Percentiles rank a stretch among this genome's conserved stretches.
These are phyloP conservation scores for Sarcodon sp. DNA, from an alignment of 768 basidiomycete genomes.

Conservation along the genomic window DNA sequence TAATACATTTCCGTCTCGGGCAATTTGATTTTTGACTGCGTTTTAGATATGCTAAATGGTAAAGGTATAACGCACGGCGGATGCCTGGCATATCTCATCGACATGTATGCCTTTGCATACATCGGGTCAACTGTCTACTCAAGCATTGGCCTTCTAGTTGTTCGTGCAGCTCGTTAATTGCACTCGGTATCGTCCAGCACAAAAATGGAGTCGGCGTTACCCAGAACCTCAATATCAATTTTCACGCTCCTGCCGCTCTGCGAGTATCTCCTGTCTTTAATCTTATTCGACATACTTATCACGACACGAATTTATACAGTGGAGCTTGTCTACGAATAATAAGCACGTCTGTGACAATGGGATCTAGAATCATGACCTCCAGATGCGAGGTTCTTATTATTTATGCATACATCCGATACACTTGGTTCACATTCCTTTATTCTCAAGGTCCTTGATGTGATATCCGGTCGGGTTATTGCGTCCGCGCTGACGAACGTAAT, in stretches of 20 bases:
- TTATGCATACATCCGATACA: background rate
- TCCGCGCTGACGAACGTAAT: slow-evolving; percentile 64
- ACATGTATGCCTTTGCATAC: slow-evolving; percentile 22
- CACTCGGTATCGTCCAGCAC: slow-evolving; percentile 44
- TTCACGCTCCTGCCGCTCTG: slow-evolving; percentile 57
- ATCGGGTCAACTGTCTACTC: background rate
- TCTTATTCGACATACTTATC: slow-evolving; percentile 1
- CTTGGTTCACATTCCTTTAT: background rate
- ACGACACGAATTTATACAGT: slow-evolving; percentile 18
- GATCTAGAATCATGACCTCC: slow-evolving; percentile 58
- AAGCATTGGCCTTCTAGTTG: slow-evolving; percentile 25
- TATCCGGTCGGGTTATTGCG: slow-evolving; percentile 43
- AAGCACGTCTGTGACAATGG: slow-evolving; percentile 53
- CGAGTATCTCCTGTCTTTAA: slow-evolving; percentile 19
- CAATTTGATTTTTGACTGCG: background rate
- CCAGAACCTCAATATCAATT: slow-evolving; percentile 55
- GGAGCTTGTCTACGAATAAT: slow-evolving; percentile 46
- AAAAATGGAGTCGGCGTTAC: slow-evolving; percentile 67
- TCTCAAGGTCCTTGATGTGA: slow-evolving; percentile 43
- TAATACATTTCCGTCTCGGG: background rate
- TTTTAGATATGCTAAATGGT: slow-evolving; percentile 59
- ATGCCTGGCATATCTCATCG: slow-evolving; percentile 60
- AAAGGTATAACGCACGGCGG: slow-evolving; percentile 71
- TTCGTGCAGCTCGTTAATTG: slow-evolving; percentile 55
- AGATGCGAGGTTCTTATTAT: slow-evolving; percentile 40